Conservation (phyloP, 1,139 yeast genomes). For the Magnusiomyces magnusii region DNA sequence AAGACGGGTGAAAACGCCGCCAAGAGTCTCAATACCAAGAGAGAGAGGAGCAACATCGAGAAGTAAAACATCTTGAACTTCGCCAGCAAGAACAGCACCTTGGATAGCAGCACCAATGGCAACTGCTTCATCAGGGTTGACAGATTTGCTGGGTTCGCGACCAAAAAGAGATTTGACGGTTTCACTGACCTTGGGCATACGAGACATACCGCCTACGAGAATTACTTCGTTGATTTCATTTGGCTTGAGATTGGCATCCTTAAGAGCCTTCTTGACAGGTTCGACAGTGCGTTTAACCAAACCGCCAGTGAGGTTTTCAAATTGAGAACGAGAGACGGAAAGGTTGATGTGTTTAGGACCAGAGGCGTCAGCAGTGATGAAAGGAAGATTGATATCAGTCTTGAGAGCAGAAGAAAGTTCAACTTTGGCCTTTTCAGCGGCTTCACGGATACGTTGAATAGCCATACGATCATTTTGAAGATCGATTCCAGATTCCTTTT, state of each 20-base stretch:
- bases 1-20: conserved; percentile 97
- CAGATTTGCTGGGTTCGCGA: conserved; percentile 96
- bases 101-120: conserved; percentile 99
- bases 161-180: conserved; percentile 91
- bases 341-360: conserved; percentile 99
- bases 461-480: conserved; percentile 95
- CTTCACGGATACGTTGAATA: conserved; percentile 98
- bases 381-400: conserved; percentile 95
- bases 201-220: conserved; percentile 99
- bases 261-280: conserved; percentile 97
- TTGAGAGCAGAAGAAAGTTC: conserved; percentile 91
- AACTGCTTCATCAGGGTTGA: conserved; percentile 99
- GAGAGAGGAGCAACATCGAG: conserved; percentile 40
- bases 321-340: conserved; percentile 87
- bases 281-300: conserved; percentile 88
- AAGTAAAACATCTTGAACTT: conserved; percentile 81
- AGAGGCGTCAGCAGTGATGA: conserved; percentile 88
- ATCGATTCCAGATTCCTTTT: conserved; percentile 87
- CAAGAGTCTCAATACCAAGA: conserved; percentile 96
- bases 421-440: conserved; percentile 99
- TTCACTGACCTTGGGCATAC: conserved; percentile 99
- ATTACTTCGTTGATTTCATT: conserved; percentile 91
- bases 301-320: conserved; percentile 85
- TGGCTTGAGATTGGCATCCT: conserved; percentile 84
- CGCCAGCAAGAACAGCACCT: conserved; percentile 99